These are phyloP conservation scores for Spathaspora gorwiae DNA, from an alignment of 805 yeast species.

Conservation along the genomic window DNA sequence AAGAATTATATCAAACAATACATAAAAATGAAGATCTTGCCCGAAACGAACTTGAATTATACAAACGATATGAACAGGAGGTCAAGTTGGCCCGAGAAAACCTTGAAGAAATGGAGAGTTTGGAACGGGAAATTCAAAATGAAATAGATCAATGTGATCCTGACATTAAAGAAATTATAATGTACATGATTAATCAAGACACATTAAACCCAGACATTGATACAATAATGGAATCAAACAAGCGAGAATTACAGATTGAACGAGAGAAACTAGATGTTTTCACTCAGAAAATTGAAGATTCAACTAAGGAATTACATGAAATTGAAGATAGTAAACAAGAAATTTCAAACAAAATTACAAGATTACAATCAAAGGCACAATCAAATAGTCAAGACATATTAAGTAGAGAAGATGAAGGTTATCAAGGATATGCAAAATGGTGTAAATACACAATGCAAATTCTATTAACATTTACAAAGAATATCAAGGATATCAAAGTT, in stretches of 20 bases:
- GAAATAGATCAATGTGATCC: neutral
- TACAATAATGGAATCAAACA: neutral
- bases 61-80: neutral
- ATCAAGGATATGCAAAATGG: slow-evolving; percentile 16
- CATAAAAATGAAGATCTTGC: slow-evolving; percentile 23
- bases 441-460: slow-evolving; percentile 19
- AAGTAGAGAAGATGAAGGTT: neutral
- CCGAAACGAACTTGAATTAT: slow-evolving; percentile 14
- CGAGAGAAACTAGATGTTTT: neutral
- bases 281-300: neutral
- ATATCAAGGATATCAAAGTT: slow-evolving; percentile 3
- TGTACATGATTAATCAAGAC: neutral
- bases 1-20: slow-evolving; percentile 22
- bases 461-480: slow-evolving; percentile 4
- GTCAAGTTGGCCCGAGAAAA: neutral
- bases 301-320: neutral
- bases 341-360: neutral
- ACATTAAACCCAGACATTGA: neutral
- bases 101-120: neutral
- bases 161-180: neutral
- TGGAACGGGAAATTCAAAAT: slow-evolving; percentile 2
- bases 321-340: neutral
- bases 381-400: neutral
- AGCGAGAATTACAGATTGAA: neutral
- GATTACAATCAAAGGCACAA: neutral